Evolutionary conservation across 441 rosid species (phyloP), one percentile per base, ranked within the genome.

Genomic region (Adansonia madagascariensis): DNA sequence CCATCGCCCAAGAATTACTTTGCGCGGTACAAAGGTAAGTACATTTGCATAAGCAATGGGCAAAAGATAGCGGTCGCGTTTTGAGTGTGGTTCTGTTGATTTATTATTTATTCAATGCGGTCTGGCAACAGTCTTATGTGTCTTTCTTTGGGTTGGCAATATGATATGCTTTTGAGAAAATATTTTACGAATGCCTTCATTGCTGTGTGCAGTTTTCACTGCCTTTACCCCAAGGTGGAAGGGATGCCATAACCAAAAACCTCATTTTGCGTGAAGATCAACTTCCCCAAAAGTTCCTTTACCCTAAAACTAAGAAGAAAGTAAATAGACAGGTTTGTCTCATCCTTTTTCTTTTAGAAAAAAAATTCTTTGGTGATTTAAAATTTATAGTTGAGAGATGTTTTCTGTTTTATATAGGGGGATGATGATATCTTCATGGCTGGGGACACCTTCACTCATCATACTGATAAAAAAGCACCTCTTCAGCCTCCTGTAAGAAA

Each of bases 21-120:
- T 95, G 76, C 91, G 94, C 75, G 99, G 99, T 57, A 92, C 97
- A 79, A 86, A 92, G 86, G 98, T 95, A 83, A 81, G 95, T 77
- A 24, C 49, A 7, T 31, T 69, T 65, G 11, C 9, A 1, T 35
- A 12, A 46, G 72, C 43, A 44, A 59, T 18, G 15, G 35, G 49
- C 71, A 46, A 31, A 53, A 43, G 69, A 68, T 27, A 9, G 55
- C 20, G 11, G 35, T n/a, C 62, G 4, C 20, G 20, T 22, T 41
- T 35, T 59, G 31, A 17, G 12, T 1, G 17, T 31, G 41, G 18
- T 76, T 65, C n/a, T 63, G 3, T 72, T 22, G 50, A 15, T 27
- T 65, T 46, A 0, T 9, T 22, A 7, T 49, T 4, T 11, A 11
- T 11, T 2, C 3, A 1, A 31, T 66, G 35, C 41, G 8, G 11